Conservation (phyloP, 140 eudicot species). For the Bidens hawaiensis region DNA sequence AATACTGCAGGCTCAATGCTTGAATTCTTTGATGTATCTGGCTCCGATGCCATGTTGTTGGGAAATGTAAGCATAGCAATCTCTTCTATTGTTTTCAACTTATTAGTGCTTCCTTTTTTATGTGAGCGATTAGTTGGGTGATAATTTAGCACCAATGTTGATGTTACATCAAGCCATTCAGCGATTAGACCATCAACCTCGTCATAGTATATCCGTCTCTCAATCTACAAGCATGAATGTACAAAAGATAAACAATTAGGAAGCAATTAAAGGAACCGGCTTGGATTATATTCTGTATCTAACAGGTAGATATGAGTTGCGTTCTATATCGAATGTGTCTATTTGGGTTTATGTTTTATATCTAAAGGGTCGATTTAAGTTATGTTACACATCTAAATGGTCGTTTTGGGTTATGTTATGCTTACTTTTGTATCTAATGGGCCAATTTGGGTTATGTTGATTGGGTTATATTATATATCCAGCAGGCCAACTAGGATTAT, state of each 20-base stretch:
- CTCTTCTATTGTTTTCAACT: constrained; percentile 60
- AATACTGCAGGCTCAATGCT: constrained; percentile 55
- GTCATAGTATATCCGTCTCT: constrained; percentile 85
- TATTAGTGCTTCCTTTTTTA: constrained; percentile 52
- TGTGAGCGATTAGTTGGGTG: constrained; percentile 39
- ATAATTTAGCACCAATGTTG: constrained; percentile 62
- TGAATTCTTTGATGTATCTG: constrained; percentile 11
- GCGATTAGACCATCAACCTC: constrained; percentile 79
- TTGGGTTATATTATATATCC: no score
- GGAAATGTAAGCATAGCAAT: constrained; percentile 55
- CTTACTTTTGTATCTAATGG: no score
- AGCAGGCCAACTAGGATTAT: no score
- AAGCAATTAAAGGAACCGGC: not conserved
- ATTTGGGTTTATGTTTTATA: no score
- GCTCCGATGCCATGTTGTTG: constrained; percentile 17
- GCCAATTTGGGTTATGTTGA: no score
- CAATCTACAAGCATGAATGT: constrained; percentile 44
- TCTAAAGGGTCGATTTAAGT: no score
- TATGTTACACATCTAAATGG: no score
- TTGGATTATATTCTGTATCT: no score
- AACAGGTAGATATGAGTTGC: not conserved
- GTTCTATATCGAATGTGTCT: not conserved
- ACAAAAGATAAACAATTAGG: not conserved
- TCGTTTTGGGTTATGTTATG: no score
- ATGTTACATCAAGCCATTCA: constrained; percentile 87